Conservation (phyloP, 2,329 filamentous ascomycete genomes). For the Penicillium sp. region DNA sequence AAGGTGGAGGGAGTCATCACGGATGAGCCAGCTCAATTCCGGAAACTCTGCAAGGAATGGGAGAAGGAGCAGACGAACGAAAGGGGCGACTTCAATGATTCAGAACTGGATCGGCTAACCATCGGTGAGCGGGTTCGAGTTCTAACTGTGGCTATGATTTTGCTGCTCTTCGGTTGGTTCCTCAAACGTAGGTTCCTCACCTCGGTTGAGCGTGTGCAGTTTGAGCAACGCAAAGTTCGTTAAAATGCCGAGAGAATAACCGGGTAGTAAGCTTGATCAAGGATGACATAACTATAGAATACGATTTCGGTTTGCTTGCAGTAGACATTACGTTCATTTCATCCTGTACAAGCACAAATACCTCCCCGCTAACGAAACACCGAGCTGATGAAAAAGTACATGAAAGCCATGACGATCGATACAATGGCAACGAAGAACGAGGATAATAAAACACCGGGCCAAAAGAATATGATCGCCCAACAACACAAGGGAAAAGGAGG, state of each 20-base stretch:
- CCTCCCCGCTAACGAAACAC: constrained; percentile 10
- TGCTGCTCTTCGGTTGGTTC: constrained; percentile 19
- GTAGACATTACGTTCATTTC: constrained; percentile 8
- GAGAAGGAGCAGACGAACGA: constrained; percentile 8
- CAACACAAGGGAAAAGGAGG: not conserved
- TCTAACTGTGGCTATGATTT: constrained; percentile 5
- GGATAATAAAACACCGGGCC: constrained; percentile 7
- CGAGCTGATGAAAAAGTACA: constrained; percentile 11
- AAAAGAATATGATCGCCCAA: not conserved
- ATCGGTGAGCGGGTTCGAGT: constrained; percentile 11
- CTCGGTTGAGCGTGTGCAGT: constrained; percentile 3
- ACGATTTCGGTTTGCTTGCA: constrained; percentile 2
- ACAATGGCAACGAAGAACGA: constrained; percentile 3
- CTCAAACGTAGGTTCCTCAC: constrained; percentile 7
- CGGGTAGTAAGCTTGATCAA: not conserved
- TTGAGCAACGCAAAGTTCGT: constrained; percentile 7
- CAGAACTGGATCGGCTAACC: constrained; percentile 9
- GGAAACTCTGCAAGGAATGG: constrained; percentile 16
- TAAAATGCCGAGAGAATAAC: not conserved
- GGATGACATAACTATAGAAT: not conserved
- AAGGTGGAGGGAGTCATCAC: constrained; percentile 76
- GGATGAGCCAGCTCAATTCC: constrained; percentile 58
- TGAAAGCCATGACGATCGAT: constrained; percentile 15
- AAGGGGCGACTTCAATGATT: not conserved
- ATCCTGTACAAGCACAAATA: constrained; percentile 1